Base-by-base conservation (phyloP, 2,329 filamentous ascomycete species). In the Fusarium avenaceum region DNA sequence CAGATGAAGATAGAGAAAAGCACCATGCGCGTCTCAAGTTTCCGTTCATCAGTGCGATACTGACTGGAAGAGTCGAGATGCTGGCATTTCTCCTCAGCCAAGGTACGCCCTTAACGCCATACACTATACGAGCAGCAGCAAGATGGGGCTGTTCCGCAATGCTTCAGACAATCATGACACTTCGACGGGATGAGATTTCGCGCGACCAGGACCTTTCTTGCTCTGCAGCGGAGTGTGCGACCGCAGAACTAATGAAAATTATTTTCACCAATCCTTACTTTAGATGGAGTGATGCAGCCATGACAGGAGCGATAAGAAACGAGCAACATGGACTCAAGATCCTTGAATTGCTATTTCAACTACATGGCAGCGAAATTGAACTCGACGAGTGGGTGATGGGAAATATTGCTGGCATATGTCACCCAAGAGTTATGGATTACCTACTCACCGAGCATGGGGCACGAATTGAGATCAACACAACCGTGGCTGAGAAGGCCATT, bases 351-450 rank as follows among this genome's bases (percentile, higher is more conserved):
- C 24, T 65, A n/a, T 44, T 65, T 47, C 30, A 65, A 47, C 46
- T 59, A 13, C 54, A 65, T 11, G 46, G 52, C 15, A 28, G 48
- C 32, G 19, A 39, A 7, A 54, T 65, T 14, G 32, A 65, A 17
- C 42, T 65, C 1, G 62, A 65, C 6, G 60, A 65, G 35, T 65
- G 60, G 60, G 65, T 65, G 53, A 60, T 65, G 60, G 60, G 57
- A 9, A 65, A 58, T 28, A 64, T 65, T 17, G 62, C 62, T 17
- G 44, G 54, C 38, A 35, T 48, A 14, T 65, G 60, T 14, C 61
- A 65, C 15, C 62, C 62, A 30, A 45, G 28, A 20, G 60, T 24
- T 19, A 65, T 65, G 62, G 54, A 65, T 43, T 65, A 65, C 22
- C 47, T 65, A 7, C 60, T 65, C 19, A 45, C 54, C 13, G 42